Evolutionary conservation across 2,329 filamentous ascomycete genomes (phyloP).

Genomic region (Clarireedia hainanense): DNA sequence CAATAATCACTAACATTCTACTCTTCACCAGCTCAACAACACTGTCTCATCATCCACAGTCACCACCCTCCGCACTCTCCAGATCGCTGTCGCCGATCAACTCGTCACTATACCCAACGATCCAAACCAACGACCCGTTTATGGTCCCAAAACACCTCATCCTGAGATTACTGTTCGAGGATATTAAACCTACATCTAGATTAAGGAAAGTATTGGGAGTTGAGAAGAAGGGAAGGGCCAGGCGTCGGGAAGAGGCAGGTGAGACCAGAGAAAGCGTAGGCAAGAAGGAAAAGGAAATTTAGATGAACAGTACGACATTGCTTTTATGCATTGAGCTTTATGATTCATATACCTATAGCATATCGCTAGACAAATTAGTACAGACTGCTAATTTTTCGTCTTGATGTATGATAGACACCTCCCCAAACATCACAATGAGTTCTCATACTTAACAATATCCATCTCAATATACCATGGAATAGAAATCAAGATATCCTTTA

Average conservation of each 20-base stretch:
- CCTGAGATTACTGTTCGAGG: constrained; percentile 12
- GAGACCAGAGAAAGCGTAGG: not conserved
- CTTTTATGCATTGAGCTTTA: too few species aligned
- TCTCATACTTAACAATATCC: too few species aligned
- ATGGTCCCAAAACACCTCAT: constrained; percentile 17
- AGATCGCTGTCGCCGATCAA: constrained; percentile 18
- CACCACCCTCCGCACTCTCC: constrained; percentile 14
- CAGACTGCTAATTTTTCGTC: too few species aligned
- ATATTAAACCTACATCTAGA: not conserved
- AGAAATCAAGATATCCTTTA: too few species aligned
- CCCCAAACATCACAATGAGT: too few species aligned
- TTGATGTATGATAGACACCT: too few species aligned
- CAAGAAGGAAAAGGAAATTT: not conserved
- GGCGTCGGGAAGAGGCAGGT: not conserved
- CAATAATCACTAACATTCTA: not conserved
- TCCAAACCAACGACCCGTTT: constrained; percentile 18
- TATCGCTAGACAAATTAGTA: too few species aligned
- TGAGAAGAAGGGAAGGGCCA: not conserved
- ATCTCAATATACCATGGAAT: too few species aligned
- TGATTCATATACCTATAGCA: too few species aligned
- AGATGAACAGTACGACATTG: too few species aligned
- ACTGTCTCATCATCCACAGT: not conserved
- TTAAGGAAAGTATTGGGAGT: not conserved
- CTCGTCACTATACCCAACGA: constrained; percentile 13
- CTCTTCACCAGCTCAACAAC: not conserved